Evolutionary conservation across 108 stramenopile species (phyloP).

Genomic region (Cylindrotheca closterium): DNA sequence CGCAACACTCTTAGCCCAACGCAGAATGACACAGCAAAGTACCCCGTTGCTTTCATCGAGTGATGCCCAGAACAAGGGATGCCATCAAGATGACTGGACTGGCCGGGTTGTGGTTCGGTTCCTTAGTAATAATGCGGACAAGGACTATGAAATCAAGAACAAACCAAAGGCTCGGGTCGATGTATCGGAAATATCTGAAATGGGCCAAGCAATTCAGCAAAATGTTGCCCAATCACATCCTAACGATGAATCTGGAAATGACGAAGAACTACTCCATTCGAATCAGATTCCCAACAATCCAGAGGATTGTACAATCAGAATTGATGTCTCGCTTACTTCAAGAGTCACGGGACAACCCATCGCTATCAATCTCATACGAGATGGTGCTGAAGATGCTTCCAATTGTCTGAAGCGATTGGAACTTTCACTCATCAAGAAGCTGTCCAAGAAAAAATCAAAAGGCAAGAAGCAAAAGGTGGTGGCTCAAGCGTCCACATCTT

Average conservation of each 20-base stretch:
- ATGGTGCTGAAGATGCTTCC: constrained; percentile 2
- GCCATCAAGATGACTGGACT: constrained; percentile 1
- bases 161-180: neutral
- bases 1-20: no score
- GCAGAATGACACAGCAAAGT: no score
- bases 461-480: neutral
- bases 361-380: neutral
- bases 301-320: neutral
- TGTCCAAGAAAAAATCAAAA: neutral
- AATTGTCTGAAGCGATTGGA: constrained; percentile 4
- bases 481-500: neutral
- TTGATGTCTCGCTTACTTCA: constrained; percentile 4
- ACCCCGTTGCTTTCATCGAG: no score
- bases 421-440: neutral
- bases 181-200: neutral
- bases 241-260: no score
- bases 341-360: neutral
- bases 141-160: constrained; percentile 4
- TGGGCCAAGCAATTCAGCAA: neutral
- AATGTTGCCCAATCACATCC: no score
- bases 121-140: neutral
- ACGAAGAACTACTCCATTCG: no score
- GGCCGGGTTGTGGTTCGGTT: constrained; percentile 14
- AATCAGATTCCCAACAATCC: neutral
- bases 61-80: no score